Base-by-base conservation (phyloP, 345 rosid genomes). In the Combretum micranthum region DNA sequence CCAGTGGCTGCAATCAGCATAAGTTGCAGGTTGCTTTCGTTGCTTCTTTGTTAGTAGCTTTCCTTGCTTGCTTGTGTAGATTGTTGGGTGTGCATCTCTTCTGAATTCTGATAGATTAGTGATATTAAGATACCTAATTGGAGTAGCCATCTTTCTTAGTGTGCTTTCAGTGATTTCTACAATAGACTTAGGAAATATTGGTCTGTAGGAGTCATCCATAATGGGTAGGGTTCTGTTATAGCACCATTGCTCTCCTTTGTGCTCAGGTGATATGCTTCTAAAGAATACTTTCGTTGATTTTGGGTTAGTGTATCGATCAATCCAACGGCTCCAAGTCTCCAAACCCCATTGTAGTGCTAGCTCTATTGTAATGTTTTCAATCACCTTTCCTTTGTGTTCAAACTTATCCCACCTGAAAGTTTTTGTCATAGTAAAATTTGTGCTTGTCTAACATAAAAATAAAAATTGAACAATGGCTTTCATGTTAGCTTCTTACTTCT, bases 1-100 rank as follows among this genome's bases (percentile, higher is more conserved):
- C 86, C 84, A 78, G 47, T 83, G 89, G 68, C 78, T 77, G 71
- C 86, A 83, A 67, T 83, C 89, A 1, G 73, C 62, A 1, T 51
- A 57, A 37, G 44, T 11, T 44, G 62, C 48, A 4, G 64, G 74
- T 15, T 64, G 57, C 61, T 45, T 49, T 55, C 20, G 48, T 19
- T 53, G 65, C 42, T 45, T 23, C n/a, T n/a, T 53, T 8, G 49
- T 39, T 52, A 53, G 43, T 13, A 53, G 44, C 50, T 66, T 47
- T 19, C 64, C 56, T 17, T 44, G 64, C 48, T 61, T 74, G 49
- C 56, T 70, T 1, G 62, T 72, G 67, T 83, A 83, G 18, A 69
- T 56, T 4, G 73, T 54, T 20, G 90, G 85, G 52, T 76, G 86
- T 3, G 76, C 84, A 49, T 81, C 86, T 20, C 17, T 42, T 46